Evolutionary conservation across 1,139 yeast genomes (phyloP).

Genomic region (Suhomyces taliae): DNA sequence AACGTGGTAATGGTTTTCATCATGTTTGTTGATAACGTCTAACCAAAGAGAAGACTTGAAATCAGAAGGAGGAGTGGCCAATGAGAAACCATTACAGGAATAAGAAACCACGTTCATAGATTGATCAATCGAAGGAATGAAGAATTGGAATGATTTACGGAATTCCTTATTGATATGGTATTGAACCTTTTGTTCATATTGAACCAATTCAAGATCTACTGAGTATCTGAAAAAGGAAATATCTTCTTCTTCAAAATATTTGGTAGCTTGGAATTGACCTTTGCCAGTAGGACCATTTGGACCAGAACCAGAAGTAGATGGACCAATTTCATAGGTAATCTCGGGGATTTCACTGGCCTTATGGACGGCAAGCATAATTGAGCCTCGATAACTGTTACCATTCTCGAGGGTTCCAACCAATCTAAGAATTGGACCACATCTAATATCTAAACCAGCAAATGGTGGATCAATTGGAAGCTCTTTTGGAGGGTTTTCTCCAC

Average conservation of each 20-base stretch:
- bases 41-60: slow-evolving; percentile 82
- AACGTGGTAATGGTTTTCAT: slow-evolving; percentile 72
- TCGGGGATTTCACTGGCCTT: slow-evolving; percentile 35
- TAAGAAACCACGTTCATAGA: slow-evolving; percentile 79
- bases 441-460: slow-evolving; percentile 38
- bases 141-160: slow-evolving; percentile 50
- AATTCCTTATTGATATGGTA: slow-evolving; percentile 53
- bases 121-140: slow-evolving; percentile 55
- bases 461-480: slow-evolving; percentile 28
- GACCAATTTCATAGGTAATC: slow-evolving; percentile 42
- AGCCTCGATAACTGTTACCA: slow-evolving; percentile 57
- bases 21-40: slow-evolving; percentile 74
- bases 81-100: slow-evolving; percentile 93
- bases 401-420: slow-evolving; percentile 60
- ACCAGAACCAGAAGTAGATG: slow-evolving; percentile 21
- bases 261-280: slow-evolving; percentile 49
- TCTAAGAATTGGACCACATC: slow-evolving; percentile 79
- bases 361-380: slow-evolving; percentile 61
- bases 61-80: slow-evolving; percentile 62
- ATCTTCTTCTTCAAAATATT: slow-evolving; percentile 48
- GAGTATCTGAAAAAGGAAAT: slow-evolving; percentile 64
- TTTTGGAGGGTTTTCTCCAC: slow-evolving; percentile 28
- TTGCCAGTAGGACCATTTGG: background rate
- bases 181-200: slow-evolving; percentile 57
- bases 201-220: slow-evolving; percentile 47